Evolutionary conservation across 2,329 filamentous ascomycete species (phyloP), one percentile per base, ranked within the genome.

Genomic region (Exophiala viscosa): DNA sequence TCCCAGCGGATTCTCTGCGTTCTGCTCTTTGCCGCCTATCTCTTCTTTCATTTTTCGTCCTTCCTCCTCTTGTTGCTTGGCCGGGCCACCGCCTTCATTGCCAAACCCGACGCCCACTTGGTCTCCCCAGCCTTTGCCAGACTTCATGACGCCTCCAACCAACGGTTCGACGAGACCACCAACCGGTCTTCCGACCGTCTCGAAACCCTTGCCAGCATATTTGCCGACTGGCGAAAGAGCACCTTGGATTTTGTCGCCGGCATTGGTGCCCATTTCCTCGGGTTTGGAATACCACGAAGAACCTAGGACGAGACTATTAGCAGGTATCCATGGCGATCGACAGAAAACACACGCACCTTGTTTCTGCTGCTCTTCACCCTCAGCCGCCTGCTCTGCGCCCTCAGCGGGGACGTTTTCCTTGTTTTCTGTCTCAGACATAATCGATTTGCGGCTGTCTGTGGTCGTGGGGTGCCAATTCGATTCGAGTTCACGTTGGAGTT

Each of bases 1-100:
- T 4, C 63, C 63, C 31, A 65, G 39, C 2, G 62, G 61, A 34
- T 65, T 64, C n/a, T 60, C 59, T 17, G 36, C 58, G 11, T 45
- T 63, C 56, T 63, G 62, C 36, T 64, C 62, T 45, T 65, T 58
- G 10, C 62, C 62, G 6, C 59, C 63, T 20, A 64, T 51, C 5
- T 49, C 51, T 40, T 61, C 52, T 47, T 62, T 63, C 54, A 62
- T 51, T 35, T 51, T 58, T 31, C 59, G 23, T 18, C 46, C 45
- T 48, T 62, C 58, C 10, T 54, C 58, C 50, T 63, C 58, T 50
- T 54, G 18, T 28, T 53, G 45, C 40, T 62, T 62, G 33, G 60
- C 58, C 8, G 59, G 59, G 2, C 59, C 59, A n/a, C 59, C 59
- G 41, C 61, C 61, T 38, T 58, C 42, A 20, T 64, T 63, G 17